phyloP scores from a whole-genome alignment of 164 flowering plant genomes.

The grape (Vitis vinifera) region ASM3070453v1 NC_081815.1:5480501-5481000 shows the following conservation, averaged over 20 bases:
- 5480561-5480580: neutral
- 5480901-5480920: neutral
- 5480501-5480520: neutral
- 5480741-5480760: no score
- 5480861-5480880: neutral
- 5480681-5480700: neutral
- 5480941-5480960: constrained; percentile 3
- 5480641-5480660: neutral
- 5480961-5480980: neutral
- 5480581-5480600: neutral
- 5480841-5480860: no score
- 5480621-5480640: neutral
- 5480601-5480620: neutral
- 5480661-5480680: neutral
- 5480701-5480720: no score
- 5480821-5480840: no score
- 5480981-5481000: constrained; percentile 12
- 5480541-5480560: neutral
- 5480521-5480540: neutral
- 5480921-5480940: neutral
- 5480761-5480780: no score
- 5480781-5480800: neutral
- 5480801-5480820: neutral
- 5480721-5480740: no score
- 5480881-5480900: neutral